Evolutionary conservation across 176 grass and related monocot genomes (phyloP).

Genomic region (Lolium multiflorum): DNA sequence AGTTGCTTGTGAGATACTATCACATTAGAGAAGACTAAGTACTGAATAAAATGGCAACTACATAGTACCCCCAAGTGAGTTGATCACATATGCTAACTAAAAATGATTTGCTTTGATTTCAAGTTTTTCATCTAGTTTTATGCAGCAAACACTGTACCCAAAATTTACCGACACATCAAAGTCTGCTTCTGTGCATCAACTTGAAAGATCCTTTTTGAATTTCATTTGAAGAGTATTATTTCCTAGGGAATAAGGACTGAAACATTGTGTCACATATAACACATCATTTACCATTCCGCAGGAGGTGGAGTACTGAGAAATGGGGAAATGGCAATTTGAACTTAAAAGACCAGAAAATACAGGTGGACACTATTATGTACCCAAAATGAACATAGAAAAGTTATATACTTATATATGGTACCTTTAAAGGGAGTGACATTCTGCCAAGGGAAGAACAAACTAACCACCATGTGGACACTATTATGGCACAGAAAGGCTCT

Average conservation of each 20-base stretch:
- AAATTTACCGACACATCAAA: background rate
- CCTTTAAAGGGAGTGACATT: conserved; percentile 24
- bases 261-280: conserved; percentile 17
- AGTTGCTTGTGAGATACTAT: background rate
- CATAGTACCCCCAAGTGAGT: conserved; percentile 7
- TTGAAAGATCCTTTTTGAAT: background rate
- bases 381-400: background rate
- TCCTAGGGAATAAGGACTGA: background rate
- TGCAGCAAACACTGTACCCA: conserved; percentile 9
- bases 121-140: background rate
- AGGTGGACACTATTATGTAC: too few relatives aligned
- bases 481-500: conserved; percentile 55
- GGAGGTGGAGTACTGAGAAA: conserved; percentile 4
- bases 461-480: conserved; percentile 32
- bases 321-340: background rate
- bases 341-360: background rate
- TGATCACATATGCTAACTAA: conserved; percentile 7
- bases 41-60: background rate
- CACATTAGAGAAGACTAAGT: background rate
- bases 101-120: conserved; percentile 1
- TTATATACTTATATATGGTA: background rate
- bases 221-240: background rate
- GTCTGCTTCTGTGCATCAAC: background rate
- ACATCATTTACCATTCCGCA: background rate
- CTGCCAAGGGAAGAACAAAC: conserved; percentile 22